These are phyloP conservation scores for Lunularia cruciata DNA, from an alignment of 225 moss, liverwort and hornwort species.

Conservation along the genomic window DNA sequence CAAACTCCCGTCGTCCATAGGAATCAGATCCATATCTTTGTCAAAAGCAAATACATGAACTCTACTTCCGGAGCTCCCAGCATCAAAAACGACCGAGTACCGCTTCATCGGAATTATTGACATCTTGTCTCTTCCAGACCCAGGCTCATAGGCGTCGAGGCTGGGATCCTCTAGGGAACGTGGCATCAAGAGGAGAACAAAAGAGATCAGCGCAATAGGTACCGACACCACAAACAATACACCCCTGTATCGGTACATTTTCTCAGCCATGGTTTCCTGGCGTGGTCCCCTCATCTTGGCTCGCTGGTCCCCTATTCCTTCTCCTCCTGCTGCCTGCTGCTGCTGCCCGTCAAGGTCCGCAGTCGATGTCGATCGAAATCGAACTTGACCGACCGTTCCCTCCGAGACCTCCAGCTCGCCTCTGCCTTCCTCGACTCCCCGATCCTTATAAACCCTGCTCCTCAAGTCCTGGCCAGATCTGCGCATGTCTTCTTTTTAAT, in stretches of 20 bases:
- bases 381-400: conserved; percentile 28
- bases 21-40: conserved; percentile 62
- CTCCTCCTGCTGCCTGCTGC: conserved; percentile 20
- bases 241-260: conserved; percentile 82
- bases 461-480: background rate
- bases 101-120: conserved; percentile 43
- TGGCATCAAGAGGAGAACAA: conserved; percentile 88
- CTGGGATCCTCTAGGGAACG: conserved; percentile 52
- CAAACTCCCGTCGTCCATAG: conserved; percentile 63
- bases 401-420: conserved; percentile 28
- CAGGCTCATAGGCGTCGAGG: conserved; percentile 39
- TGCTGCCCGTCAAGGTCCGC: conserved; percentile 52
- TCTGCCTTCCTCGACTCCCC: background rate
- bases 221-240: conserved; percentile 83
- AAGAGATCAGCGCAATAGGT: conserved; percentile 73
- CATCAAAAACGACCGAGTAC: conserved; percentile 89
- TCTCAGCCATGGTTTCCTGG: conserved; percentile 79
- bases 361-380: conserved; percentile 44
- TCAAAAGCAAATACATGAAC: conserved; percentile 93
- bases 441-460: conserved; percentile 1
- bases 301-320: conserved; percentile 32
- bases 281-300: conserved; percentile 83
- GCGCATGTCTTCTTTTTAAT: background rate
- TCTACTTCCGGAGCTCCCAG: conserved; percentile 96
- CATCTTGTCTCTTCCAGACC: conserved; percentile 22